Evolutionary conservation across 495 filamentous ascomycete genomes (phyloP), one percentile per base, ranked within the genome.

Genomic region (Xylaria nigripes): DNA sequence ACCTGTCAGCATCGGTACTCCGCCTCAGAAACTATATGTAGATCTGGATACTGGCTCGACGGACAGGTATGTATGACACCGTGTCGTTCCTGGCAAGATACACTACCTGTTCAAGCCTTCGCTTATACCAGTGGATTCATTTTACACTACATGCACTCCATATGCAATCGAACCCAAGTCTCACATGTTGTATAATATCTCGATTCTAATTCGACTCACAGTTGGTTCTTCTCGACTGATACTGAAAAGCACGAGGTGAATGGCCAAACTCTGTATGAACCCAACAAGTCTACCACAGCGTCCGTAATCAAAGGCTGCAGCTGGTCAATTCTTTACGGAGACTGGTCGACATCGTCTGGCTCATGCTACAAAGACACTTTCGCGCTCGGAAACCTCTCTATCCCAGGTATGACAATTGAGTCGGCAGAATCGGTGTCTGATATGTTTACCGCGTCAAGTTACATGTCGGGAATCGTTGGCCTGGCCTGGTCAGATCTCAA

Each of bases 11-110:
- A 83, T 90, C 59, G 87, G 87, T 21, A 85, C 80, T 1, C 86
- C 87, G 22, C 72, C 75, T 2, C 86, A 90, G 71, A 78, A 64
- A 18, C 54, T 90, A 51, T 77, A 64, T 25, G 64, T 90, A 23
- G 82, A 87, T 57, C 78, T 90, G 42, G 87, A 92, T 66, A 88
- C 86, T 45, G 87, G 86, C 1, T 88, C 85, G 16, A 72, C 83
- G 22, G 87, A 90, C 72, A 74, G 89, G 60, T 92, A 80, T 77
- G 85, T 84, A 69, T 18, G 36, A 40, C 18, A 29, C 9, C 9
- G 27, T 29, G 27, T 9, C 9, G 9, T 4, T 29, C 9, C 27
- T 9, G n/a, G 9, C 27, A 9, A 29, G 27, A 4, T 4, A 29
- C n/a, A 19, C 36, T 40, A 3, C 5, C 13, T 13, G 32, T 34